Conservation (phyloP, 1,284 basidiomycete species). For the Ceratobasidium sp. region DNA sequence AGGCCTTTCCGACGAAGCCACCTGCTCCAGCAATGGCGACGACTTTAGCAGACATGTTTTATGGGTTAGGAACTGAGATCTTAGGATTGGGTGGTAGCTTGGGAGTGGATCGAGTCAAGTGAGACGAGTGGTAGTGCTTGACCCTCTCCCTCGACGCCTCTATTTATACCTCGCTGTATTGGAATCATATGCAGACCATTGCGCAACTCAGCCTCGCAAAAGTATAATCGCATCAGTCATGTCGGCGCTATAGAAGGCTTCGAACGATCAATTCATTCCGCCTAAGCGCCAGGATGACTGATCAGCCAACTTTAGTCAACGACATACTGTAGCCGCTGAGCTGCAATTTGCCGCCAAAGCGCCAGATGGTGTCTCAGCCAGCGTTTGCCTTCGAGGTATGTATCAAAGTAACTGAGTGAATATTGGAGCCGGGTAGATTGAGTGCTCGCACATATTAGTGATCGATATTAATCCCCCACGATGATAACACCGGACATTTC, state of each 20-base stretch:
- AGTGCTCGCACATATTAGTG: too few species aligned
- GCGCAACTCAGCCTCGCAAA: not conserved
- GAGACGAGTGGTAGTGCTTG: not conserved
- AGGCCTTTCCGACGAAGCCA: slow-evolving; percentile 30
- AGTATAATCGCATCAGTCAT: not conserved
- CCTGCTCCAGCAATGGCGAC: slow-evolving; percentile 33
- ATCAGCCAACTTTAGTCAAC: too few species aligned
- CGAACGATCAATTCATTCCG: too few species aligned
- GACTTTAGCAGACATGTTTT: slow-evolving; percentile 21
- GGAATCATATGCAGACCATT: not conserved
- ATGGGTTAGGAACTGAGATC: not conserved
- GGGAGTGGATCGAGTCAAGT: not conserved
- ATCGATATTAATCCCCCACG: too few species aligned
- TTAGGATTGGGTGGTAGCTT: not conserved
- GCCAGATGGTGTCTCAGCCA: not conserved
- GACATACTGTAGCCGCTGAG: too few species aligned
- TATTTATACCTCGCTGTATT: not conserved
- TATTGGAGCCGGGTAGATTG: too few species aligned
- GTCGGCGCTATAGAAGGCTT: not conserved
- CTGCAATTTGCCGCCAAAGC: not conserved
- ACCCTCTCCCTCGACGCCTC: not conserved
- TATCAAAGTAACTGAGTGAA: too few species aligned
- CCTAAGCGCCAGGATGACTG: too few species aligned
- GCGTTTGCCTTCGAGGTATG: not conserved
- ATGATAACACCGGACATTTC: too few species aligned